Percentiles rank a stretch among this genome's conserved stretches.
Evolutionary conservation across 805 yeast species (phyloP).

Genomic region (Saturnispora halmiae): DNA sequence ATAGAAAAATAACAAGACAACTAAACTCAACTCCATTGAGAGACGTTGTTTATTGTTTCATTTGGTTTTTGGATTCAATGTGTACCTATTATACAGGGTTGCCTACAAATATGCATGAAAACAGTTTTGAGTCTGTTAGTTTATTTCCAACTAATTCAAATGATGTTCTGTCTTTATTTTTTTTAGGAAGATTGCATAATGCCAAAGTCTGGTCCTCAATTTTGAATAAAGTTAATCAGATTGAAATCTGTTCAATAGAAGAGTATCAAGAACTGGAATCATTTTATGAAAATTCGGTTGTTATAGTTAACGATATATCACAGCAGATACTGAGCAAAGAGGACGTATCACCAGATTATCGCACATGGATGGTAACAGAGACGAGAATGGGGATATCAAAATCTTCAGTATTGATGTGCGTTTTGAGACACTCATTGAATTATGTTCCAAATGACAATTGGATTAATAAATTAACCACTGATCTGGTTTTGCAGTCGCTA

Average conservation of each 20-base stretch:
- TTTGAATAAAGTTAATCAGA: slow-evolving; percentile 17
- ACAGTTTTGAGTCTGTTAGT: slow-evolving; percentile 15
- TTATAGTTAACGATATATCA: slow-evolving; percentile 11
- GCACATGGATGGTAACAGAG: slow-evolving; percentile 16
- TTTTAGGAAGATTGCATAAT: slow-evolving; percentile 16
- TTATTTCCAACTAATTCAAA: slow-evolving; percentile 11
- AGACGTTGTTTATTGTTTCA: slow-evolving; percentile 18
- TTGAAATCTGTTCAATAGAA: slow-evolving; percentile 8
- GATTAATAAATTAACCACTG: slow-evolving; percentile 11
- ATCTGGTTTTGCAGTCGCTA: slow-evolving; percentile 18
- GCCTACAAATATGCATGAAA: slow-evolving; percentile 16
- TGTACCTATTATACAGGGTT: slow-evolving; percentile 19
- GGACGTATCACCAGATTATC: slow-evolving; percentile 5
- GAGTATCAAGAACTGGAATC: slow-evolving; percentile 10
- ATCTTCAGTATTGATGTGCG: slow-evolving; percentile 16
- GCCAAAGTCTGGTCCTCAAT: slow-evolving; percentile 15
- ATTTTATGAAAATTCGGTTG: slow-evolving; percentile 9
- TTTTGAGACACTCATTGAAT: slow-evolving; percentile 12
- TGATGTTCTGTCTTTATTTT: slow-evolving; percentile 13
- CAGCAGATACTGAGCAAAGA: slow-evolving; percentile 5
- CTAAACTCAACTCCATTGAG: slow-evolving; percentile 13
- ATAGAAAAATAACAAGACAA: slow-evolving; percentile 13
- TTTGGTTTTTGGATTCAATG: slow-evolving; percentile 19
- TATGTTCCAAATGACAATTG: slow-evolving; percentile 2
- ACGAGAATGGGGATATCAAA: slow-evolving; percentile 17